Evolutionary conservation across 192 early-diverging fungal genomes (phyloP).

Genomic region (Coemansia sp.): DNA sequence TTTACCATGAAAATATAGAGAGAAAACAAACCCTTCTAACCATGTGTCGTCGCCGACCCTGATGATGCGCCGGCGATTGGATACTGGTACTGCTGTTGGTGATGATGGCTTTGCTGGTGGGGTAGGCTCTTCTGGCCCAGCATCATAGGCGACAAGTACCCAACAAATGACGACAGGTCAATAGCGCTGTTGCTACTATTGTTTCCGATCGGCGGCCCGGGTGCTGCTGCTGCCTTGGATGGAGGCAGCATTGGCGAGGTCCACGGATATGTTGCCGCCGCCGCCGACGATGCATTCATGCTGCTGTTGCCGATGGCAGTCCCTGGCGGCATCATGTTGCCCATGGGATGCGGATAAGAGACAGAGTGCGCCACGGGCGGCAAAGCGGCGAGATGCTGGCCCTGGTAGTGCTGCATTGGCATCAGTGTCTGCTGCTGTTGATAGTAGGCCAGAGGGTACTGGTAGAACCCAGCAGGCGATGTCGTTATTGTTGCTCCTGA

Average conservation of each 20-base stretch:
- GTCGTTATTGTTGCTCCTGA: not conserved
- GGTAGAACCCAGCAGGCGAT: not conserved
- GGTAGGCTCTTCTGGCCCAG: not conserved
- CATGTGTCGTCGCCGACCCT: not conserved
- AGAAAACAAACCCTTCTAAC: not conserved
- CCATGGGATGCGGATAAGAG: not conserved
- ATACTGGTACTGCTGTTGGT: slow-evolving; percentile 2
- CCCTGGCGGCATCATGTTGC: not conserved
- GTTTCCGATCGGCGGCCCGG: not conserved
- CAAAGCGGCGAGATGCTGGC: not conserved
- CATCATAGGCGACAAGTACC: slow-evolving; percentile 7
- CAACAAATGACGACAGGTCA: not conserved
- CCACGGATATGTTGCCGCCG: slow-evolving; percentile 1
- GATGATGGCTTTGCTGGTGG: not conserved
- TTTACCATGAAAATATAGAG: not conserved
- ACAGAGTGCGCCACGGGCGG: slow-evolving; percentile 1
- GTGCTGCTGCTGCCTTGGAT: not conserved
- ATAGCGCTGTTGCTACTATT: not conserved
- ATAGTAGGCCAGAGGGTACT: not conserved
- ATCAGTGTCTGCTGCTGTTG: not conserved
- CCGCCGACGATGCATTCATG: not conserved
- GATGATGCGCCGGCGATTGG: not conserved
- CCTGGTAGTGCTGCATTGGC: no score
- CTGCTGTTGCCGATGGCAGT: not conserved
- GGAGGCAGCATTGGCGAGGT: slow-evolving; percentile 1